Conservation (phyloP, 2,329 filamentous ascomycete species). For the Colletotrichum magnum region DNA sequence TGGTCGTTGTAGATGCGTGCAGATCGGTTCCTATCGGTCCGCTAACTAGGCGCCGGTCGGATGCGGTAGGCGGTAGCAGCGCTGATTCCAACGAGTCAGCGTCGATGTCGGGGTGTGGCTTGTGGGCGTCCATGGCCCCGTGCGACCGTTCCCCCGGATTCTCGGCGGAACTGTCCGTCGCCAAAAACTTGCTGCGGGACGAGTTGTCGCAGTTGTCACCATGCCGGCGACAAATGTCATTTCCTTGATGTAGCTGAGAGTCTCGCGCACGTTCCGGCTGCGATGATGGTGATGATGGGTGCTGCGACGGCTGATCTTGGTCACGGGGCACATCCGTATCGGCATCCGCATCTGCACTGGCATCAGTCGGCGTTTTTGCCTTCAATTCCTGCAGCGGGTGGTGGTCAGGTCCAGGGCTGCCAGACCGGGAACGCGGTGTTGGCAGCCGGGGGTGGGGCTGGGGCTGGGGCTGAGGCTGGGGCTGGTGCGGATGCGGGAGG, state of each 20-base stretch:
- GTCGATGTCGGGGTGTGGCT: constrained; percentile 30
- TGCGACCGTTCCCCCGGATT: constrained; percentile 24
- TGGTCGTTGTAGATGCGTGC: constrained; percentile 45
- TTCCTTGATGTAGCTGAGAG: neutral
- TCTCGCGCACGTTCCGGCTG: constrained; percentile 24
- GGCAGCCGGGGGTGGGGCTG: constrained; percentile 29
- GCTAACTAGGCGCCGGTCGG: constrained; percentile 42
- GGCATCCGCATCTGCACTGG: constrained; percentile 9
- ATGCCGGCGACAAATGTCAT: constrained; percentile 9
- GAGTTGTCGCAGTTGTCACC: constrained; percentile 6
- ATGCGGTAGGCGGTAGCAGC: constrained; percentile 38
- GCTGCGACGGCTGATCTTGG: neutral
- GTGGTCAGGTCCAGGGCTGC: constrained; percentile 29
- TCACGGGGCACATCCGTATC: constrained; percentile 11
- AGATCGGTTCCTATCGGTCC: constrained; percentile 52
- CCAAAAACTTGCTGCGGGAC: constrained; percentile 23
- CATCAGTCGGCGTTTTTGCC: constrained; percentile 28
- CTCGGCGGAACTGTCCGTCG: constrained; percentile 38
- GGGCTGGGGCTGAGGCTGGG: constrained; percentile 20
- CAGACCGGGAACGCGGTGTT: constrained; percentile 11
- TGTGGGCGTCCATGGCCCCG: constrained; percentile 33
- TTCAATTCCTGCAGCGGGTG: constrained; percentile 34
- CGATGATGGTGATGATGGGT: constrained; percentile 36
- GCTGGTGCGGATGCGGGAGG: constrained; percentile 19
- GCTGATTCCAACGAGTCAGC: constrained; percentile 33